Evolutionary conservation across 371 early-diverging fungal species (phyloP).

Genomic region (Fennellomyces sp.): DNA sequence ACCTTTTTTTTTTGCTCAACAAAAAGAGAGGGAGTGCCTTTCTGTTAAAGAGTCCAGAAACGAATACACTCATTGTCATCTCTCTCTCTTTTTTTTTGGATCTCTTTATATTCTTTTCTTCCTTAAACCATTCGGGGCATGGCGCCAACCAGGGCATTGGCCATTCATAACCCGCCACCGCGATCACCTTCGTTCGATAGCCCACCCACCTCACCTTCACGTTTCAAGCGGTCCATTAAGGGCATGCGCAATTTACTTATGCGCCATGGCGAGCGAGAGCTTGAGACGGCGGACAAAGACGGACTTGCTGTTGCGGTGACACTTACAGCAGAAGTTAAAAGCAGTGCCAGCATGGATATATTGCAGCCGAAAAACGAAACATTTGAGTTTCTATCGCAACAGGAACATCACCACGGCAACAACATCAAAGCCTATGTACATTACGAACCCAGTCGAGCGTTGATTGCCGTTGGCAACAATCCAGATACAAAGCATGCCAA

Average conservation of each 20-base stretch:
- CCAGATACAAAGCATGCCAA: slow-evolving; percentile 27
- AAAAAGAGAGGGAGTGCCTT: too few relatives aligned
- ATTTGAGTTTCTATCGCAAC: neutral
- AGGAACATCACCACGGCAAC: slow-evolving; percentile 16
- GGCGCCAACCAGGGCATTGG: neutral
- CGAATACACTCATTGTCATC: too few relatives aligned
- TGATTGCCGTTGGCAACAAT: slow-evolving; percentile 30
- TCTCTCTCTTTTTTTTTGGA: neutral
- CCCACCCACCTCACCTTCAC: neutral
- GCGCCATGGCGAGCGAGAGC: neutral
- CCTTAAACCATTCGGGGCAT: neutral
- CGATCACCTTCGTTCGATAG: neutral
- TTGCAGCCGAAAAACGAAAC: too few relatives aligned
- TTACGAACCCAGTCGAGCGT: slow-evolving; percentile 33
- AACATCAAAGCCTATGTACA: slow-evolving; percentile 32
- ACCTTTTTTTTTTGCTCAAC: too few relatives aligned
- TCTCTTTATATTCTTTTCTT: neutral
- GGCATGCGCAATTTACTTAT: slow-evolving; percentile 3
- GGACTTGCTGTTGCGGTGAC: slow-evolving; percentile 23
- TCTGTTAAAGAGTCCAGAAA: too few relatives aligned
- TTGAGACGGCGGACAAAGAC: neutral
- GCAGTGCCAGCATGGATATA: slow-evolving; percentile 8
- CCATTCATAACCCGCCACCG: neutral
- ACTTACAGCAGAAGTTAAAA: slow-evolving; percentile 24
- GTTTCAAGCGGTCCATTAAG: slow-evolving; percentile 5